These are phyloP conservation scores for Lodderomyces oxycetoniae DNA, from an alignment of 1,139 yeast species.

Conservation along the genomic window DNA sequence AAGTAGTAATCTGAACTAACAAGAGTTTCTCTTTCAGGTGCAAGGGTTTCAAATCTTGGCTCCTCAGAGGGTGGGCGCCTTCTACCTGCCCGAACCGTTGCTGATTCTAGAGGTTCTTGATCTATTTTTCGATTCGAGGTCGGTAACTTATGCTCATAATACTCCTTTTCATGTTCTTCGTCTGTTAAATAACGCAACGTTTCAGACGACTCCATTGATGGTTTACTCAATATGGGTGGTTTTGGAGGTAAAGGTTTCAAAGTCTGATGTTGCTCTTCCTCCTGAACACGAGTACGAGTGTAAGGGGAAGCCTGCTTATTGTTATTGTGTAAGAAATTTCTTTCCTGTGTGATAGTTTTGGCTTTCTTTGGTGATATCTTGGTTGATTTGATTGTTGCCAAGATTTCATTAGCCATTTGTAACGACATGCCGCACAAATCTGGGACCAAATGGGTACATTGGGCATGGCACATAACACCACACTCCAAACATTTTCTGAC, in stretches of 20 bases:
- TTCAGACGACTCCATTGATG: constrained; percentile 11
- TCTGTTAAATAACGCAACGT: constrained; percentile 18
- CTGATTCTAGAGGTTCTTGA: constrained; percentile 32
- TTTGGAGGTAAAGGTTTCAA: constrained; percentile 9
- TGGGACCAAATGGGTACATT: constrained; percentile 91
- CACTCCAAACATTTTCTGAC: constrained; percentile 95
- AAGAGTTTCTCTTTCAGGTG: not conserved
- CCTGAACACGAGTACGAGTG: constrained; percentile 3
- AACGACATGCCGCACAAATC: constrained; percentile 98
- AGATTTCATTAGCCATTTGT: constrained; percentile 90
- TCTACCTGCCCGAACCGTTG: constrained; percentile 3
- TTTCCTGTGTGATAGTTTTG: constrained; percentile 1
- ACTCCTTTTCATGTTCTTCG: constrained; percentile 24
- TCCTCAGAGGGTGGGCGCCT: constrained; percentile 11
- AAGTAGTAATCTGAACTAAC: too few relatives aligned
- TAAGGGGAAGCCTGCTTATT: not conserved
- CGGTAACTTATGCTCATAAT: constrained; percentile 27
- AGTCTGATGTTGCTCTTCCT: constrained; percentile 15
- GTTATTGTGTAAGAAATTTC: not conserved
- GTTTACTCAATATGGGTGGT: constrained; percentile 9
- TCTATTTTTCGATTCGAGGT: constrained; percentile 30
- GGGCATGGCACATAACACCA: constrained; percentile 90
- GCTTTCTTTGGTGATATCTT: constrained; percentile 13
- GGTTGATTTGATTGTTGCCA: constrained; percentile 79
- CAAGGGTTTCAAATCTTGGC: not conserved